Conservation (phyloP, 2,329 filamentous ascomycete species). For the Aspergillus pseudoterreus region DNA sequence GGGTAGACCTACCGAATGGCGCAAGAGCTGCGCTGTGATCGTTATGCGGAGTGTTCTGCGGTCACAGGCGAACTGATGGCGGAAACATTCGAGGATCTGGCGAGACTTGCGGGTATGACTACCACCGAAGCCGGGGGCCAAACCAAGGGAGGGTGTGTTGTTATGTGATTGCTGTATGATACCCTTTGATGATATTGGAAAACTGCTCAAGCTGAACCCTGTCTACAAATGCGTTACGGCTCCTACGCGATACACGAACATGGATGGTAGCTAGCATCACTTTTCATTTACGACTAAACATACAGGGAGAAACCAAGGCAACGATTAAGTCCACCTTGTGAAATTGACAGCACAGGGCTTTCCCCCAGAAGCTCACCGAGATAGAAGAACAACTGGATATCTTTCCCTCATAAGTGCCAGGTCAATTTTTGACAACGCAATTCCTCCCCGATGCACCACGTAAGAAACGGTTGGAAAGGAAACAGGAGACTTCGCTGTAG, state of each 20-base stretch:
- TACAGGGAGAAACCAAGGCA: conserved; percentile 57
- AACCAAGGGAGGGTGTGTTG: conserved; percentile 39
- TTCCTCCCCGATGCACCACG: conserved; percentile 32
- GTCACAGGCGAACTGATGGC: conserved; percentile 57
- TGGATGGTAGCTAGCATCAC: conserved; percentile 31
- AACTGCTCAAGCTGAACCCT: neutral
- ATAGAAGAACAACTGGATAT: conserved; percentile 63
- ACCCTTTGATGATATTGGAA: conserved; percentile 1
- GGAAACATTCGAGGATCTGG: conserved; percentile 60
- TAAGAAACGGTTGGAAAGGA: conserved; percentile 24
- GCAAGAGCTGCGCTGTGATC: conserved; percentile 58
- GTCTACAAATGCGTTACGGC: neutral
- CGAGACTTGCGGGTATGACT: conserved; percentile 55
- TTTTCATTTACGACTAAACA: conserved; percentile 37
- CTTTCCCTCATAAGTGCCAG: conserved; percentile 98
- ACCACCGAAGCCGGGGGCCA: conserved; percentile 53
- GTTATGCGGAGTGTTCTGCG: conserved; percentile 62
- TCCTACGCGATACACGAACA: conserved; percentile 6
- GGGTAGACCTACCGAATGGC: conserved; percentile 53
- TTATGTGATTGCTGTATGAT: conserved; percentile 33
- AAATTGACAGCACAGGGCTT: conserved; percentile 86
- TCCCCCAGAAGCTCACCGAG: conserved; percentile 64
- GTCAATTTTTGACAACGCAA: conserved; percentile 53
- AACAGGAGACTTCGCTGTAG: conserved; percentile 16
- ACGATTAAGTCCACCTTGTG: conserved; percentile 86